Percentiles rank a stretch among this genome's conserved stretches.
These are phyloP conservation scores for Aspergillus heteromorphus DNA, from an alignment of 495 filamentous ascomycete genomes.

Conservation along the genomic window DNA sequence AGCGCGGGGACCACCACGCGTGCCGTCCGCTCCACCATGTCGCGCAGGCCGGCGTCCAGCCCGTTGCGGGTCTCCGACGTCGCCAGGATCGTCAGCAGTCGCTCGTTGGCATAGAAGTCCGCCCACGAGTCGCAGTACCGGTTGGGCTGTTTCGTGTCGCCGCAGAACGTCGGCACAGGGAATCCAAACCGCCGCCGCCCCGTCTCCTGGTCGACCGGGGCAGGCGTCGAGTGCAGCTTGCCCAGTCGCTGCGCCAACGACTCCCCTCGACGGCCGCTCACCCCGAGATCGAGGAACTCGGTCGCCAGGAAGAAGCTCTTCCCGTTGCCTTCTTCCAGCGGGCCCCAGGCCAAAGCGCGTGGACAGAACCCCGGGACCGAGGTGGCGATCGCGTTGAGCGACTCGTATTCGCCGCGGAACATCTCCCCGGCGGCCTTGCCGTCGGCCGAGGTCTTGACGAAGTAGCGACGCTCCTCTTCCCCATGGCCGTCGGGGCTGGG, in stretches of 20 bases:
- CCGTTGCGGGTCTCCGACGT: constrained; percentile 58
- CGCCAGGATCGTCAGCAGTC: constrained; percentile 59
- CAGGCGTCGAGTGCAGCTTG: constrained; percentile 70
- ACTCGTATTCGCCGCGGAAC: constrained; percentile 82
- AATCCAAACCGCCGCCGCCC: constrained; percentile 68
- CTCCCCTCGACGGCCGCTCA: constrained; percentile 23
- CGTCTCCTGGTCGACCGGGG: constrained; percentile 51
- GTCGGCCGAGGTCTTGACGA: constrained; percentile 68
- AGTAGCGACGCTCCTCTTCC: constrained; percentile 58
- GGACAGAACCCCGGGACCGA: constrained; percentile 72
- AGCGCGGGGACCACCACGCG: constrained; percentile 63
- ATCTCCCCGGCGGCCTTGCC: constrained; percentile 63
- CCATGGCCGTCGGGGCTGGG: constrained; percentile 26
- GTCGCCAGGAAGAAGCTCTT: constrained; percentile 67
- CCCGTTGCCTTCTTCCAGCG: constrained; percentile 41
- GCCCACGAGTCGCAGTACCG: constrained; percentile 64
- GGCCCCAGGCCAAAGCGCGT: constrained; percentile 62
- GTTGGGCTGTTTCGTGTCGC: constrained; percentile 77
- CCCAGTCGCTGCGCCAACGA: constrained; percentile 72
- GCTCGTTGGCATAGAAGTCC: constrained; percentile 73
- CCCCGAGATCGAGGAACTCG: constrained; percentile 67
- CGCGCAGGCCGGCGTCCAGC: constrained; percentile 51
- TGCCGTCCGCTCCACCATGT: constrained; percentile 59
- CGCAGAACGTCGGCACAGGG: constrained; percentile 77
- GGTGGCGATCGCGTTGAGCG: constrained; percentile 71